Conservation (phyloP, 768 basidiomycete species). For the Chalciporus piperatus region DNA sequence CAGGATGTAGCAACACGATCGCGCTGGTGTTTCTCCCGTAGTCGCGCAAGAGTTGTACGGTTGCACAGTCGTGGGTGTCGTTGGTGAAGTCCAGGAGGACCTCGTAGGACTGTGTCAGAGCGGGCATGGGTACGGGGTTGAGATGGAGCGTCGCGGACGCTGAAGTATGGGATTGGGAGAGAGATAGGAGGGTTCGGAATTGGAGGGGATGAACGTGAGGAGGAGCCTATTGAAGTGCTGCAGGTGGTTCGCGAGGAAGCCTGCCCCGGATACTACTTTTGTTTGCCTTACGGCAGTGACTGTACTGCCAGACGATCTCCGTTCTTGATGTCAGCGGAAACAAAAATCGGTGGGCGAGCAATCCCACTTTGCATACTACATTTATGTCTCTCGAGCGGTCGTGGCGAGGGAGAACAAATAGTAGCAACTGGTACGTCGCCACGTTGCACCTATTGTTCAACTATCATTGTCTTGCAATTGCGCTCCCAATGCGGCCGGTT, state of each 20-base stretch:
- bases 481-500: conserved; percentile 28
- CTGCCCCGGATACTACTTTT: conserved; percentile 32
- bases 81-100: conserved; percentile 68
- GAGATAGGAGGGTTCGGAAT: conserved; percentile 14
- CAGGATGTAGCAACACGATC: conserved; percentile 56
- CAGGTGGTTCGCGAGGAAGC: conserved; percentile 16
- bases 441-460: conserved; percentile 13
- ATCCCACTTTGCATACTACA: conserved; percentile 5
- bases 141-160: conserved; percentile 34
- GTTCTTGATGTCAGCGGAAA: conserved; percentile 17
- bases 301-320: conserved; percentile 17
- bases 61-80: conserved; percentile 61
- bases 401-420: conserved; percentile 14
- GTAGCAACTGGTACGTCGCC: conserved; percentile 10
- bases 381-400: conserved; percentile 6
- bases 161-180: conserved; percentile 15
- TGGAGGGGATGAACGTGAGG: conserved; percentile 4
- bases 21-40: conserved; percentile 56
- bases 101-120: conserved; percentile 56
- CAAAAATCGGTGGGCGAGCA: conserved; percentile 9
- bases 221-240: conserved; percentile 5
- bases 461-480: conserved; percentile 16
- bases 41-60: conserved; percentile 62
- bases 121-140: conserved; percentile 48
- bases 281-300: conserved; percentile 31